Base-by-base conservation (phyloP, 176 grass and related monocot genomes). In the Zea luxurians region DNA sequence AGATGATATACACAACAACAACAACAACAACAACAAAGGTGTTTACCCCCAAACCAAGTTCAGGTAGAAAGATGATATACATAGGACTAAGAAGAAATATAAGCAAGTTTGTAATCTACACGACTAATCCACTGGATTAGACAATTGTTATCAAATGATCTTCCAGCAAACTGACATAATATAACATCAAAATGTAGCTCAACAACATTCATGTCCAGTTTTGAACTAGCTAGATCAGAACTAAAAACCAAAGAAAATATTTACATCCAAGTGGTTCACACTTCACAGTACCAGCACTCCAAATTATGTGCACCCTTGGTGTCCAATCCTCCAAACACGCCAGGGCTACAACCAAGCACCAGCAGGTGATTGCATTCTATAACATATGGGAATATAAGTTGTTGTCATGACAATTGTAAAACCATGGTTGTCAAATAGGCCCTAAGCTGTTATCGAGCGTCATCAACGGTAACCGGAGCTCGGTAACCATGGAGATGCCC, bases 221-320 rank as follows among this genome's bases (percentile, higher is more conserved):
- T 75, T 76, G 0, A 76, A 80, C 71, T 65, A n/a, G 57, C 71
- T 65, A n/a, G 57, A 80, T 9, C 69, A 17, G 27, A 64, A 70
- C 8, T 73, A 41, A 41, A 20, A 76, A 62, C 21, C 13, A 6
- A 75, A 74, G 0, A 38, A 4, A n/a, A 35, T 89, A 89, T 85
- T 77, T 89, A 88, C 78, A 85, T 71, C 72, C 16, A 47, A 61
- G 6, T 44, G 70, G 12, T 20, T 73, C 72, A 40, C 55, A 48
- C 8, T 20, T 73, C 72, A 40, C 55, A 48, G 64, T 73, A 58
- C 37, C 64, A 71, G 58, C 3, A 10, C 42, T 54, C 34, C 35
- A 5, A 66, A 60, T 64, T 64, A 37, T 81, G 71, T 67, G 66
- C 58, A 77, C 58, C 82, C 65, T 81, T 21, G 2, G 4, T 65